Evolutionary conservation across 2,329 filamentous ascomycete species (phyloP), one percentile per base, ranked within the genome.

Genomic region (Calonectria ilicicola): DNA sequence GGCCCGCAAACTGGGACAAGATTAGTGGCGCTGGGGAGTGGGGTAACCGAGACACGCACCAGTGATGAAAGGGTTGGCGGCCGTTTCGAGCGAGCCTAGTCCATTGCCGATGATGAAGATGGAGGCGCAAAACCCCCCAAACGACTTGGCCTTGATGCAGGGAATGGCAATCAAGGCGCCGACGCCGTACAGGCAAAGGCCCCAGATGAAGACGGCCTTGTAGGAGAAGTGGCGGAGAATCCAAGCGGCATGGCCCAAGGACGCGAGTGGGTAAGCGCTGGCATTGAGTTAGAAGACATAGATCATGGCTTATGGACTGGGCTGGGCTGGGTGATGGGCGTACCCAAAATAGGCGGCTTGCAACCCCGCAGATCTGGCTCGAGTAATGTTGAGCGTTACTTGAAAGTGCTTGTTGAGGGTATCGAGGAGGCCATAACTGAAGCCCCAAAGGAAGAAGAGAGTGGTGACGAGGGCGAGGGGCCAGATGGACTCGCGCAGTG

Each of bases 61-160:
- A 44, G 92, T 91, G 74, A 94, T 91, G 83, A 93, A 95, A 0
- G 93, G 93, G 82, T 96, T 94, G 7, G 94, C 94, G 1, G 93
- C 92, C 0, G 93, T 95, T 84, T 96, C 94, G 21, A 96, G 90
- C 0, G 93, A 93, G 1, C 91, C 91, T 0, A 95, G 87, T 6
- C 93, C 93, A 69, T 91, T 92, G 35, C 93, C 94, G 71, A 95
- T 93, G 74, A 95, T 89, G 82, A 95, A 94, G 77, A 94, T 91
- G 76, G 87, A 89, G 42, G 89, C 90, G 78, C 93, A 95, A 84
- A 95, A 96, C 10, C 93, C 94, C 29, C 88, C 90, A 79, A 95
- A 96, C 19, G 91, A 93, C 69, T 89, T 87, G 42, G 90, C 89
- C 75, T 89, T 88, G 77, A 92, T 89, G 72, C 87, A 89, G 0